Base-by-base conservation (phyloP, 805 yeast species). In the Priceomyces carsonii region DNA sequence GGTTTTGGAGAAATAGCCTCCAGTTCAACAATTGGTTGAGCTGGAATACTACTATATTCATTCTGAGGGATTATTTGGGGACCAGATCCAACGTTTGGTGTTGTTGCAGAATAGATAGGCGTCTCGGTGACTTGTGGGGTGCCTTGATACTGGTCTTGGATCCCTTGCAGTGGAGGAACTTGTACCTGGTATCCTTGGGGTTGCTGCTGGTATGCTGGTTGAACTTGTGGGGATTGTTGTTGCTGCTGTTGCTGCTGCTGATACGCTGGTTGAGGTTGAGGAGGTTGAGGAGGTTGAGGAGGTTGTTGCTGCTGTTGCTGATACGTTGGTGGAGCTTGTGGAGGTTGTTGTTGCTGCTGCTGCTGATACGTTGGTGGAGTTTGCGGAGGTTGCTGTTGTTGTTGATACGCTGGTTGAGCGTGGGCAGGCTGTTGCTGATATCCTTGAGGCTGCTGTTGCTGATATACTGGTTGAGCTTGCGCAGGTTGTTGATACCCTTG, bases 401-500 rank as follows among this genome's bases (percentile, higher is more conserved):
- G 40, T 31, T 31, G 38, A 20, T 26, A 40, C 12, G 33, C 42
- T 18, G 40, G 50, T 22, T 39, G 48, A 24, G 32, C 28, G 10
- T 32, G 43, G n/a, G 32, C 27, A 22, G 19, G 40, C 26, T 34
- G 45, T 21, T 40, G 42, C 33, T 38, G 41, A 17, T 36, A 32
- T 35, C 39, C 40, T 6, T 6, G 14, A 23, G 5, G 5, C 22
- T 38, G 35, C n/a, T 14, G 38, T 33, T 43, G 44, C 15, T 39
- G 29, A 34, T 14, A 23, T 16, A n/a, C 18, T 12, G 16, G 36
- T 3, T 26, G 36, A 15, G 16, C 36, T 24, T 45, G 50, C 3
- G 44, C 43, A 7, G 44, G 48, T 25, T 40, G 48, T 17, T 33
- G 44, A 14, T 40, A 29, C 9, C 32, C 39, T 13, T 38, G 44